Conservation (phyloP, 768 basidiomycete species). For the Hemileccinum impolitum region DNA sequence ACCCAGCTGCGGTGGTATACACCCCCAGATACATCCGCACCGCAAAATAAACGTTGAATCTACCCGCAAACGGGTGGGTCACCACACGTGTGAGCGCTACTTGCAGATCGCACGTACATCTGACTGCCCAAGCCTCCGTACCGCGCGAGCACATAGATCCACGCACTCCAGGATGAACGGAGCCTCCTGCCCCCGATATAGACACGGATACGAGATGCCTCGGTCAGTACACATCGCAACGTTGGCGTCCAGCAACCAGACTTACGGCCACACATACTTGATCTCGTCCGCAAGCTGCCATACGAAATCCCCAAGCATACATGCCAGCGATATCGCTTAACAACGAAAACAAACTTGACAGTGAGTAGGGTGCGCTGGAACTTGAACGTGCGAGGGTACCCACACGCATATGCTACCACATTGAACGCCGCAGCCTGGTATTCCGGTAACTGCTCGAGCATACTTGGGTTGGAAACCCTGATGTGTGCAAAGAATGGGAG, state of each 20-base stretch:
- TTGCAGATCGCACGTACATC: constrained; percentile 14
- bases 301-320: constrained; percentile 15
- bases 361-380: not conserved
- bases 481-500: not conserved
- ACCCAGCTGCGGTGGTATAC: constrained; percentile 2
- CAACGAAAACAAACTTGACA: not conserved
- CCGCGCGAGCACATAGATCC: constrained; percentile 11
- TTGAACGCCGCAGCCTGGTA: not conserved
- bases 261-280: constrained; percentile 21
- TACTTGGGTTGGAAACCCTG: not conserved
- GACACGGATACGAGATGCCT: not conserved
- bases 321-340: constrained; percentile 1
- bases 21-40: constrained; percentile 14
- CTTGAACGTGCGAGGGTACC: not conserved
- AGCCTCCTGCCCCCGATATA: constrained; percentile 1
- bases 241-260: not conserved
- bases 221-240: not conserved
- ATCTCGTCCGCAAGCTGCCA: constrained; percentile 12
- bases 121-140: constrained; percentile 20
- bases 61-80: not conserved
- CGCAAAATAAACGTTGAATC: constrained; percentile 23
- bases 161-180: constrained; percentile 5
- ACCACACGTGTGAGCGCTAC: no score
- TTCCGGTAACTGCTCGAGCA: not conserved
- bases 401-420: not conserved